These are phyloP conservation scores for Cutaneotrichosporon cutaneum DNA, from an alignment of 1,284 basidiomycete genomes.

Conservation along the genomic window DNA sequence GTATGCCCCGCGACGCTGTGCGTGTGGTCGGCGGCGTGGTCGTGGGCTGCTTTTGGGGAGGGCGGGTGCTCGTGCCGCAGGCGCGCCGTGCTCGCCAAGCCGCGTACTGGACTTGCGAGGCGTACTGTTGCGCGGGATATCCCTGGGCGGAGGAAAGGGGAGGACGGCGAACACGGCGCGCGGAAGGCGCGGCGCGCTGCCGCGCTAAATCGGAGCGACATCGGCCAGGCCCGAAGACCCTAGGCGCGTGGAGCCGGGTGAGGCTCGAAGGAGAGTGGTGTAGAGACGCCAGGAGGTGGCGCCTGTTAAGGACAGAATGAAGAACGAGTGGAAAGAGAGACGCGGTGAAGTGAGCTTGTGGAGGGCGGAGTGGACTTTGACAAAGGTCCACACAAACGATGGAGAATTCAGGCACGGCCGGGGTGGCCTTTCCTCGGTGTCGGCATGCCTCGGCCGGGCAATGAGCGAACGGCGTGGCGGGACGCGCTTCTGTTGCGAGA, in stretches of 20 bases:
- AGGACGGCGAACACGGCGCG: not conserved
- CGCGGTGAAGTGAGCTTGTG: not conserved
- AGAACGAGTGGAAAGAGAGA: not conserved
- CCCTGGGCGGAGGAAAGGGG: not conserved
- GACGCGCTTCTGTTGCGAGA: too few relatives aligned
- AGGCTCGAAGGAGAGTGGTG: not conserved
- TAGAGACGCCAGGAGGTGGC: not conserved
- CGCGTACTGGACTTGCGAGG: not conserved
- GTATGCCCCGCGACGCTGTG: not conserved
- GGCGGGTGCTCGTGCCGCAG: too few relatives aligned
- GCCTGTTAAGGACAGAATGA: not conserved
- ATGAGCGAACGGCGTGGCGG: too few relatives aligned
- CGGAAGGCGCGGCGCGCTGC: not conserved
- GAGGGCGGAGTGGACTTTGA: not conserved
- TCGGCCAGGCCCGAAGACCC: not conserved
- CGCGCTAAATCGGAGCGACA: not conserved
- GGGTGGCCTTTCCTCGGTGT: not conserved
- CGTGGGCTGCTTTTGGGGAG: not conserved
- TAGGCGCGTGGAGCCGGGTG: not conserved
- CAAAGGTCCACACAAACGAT: not conserved
- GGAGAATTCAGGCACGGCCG: not conserved
- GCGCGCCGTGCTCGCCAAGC: not conserved
- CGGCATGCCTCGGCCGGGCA: too few relatives aligned
- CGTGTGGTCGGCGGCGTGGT: conserved; percentile 1
- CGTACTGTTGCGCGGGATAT: not conserved